Percentiles rank a stretch among this genome's conserved stretches.
Evolutionary conservation across 2,329 filamentous ascomycete genomes (phyloP).

Genomic region (Epichloe sibirici): DNA sequence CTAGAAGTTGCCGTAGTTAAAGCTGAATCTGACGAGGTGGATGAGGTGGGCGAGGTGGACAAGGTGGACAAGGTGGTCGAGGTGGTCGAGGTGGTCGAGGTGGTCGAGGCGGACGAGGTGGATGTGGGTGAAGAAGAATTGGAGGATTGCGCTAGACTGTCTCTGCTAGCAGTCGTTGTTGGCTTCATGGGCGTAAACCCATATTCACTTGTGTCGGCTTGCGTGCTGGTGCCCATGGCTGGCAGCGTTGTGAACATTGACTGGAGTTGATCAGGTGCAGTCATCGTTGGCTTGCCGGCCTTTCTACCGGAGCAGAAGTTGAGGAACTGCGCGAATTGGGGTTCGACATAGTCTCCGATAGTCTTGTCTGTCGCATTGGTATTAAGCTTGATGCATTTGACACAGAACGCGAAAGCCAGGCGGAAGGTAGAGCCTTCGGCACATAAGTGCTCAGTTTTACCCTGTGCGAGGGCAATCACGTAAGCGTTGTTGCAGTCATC

Average conservation of each 20-base stretch:
- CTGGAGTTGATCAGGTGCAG: slow-evolving; percentile 10
- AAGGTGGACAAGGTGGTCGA: neutral
- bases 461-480: slow-evolving; percentile 36
- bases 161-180: neutral
- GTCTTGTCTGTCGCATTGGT: slow-evolving; percentile 14
- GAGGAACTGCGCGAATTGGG: slow-evolving; percentile 31
- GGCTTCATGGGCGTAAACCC: slow-evolving; percentile 11
- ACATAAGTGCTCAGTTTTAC: slow-evolving; percentile 38
- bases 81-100: no score
- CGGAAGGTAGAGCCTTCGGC: slow-evolving; percentile 27
- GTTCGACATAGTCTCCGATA: slow-evolving; percentile 21
- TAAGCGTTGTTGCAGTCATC: slow-evolving; percentile 37
- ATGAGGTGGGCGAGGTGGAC: neutral
- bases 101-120: neutral
- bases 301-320: slow-evolving; percentile 28
- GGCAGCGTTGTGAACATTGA: slow-evolving; percentile 13
- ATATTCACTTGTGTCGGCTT: slow-evolving; percentile 13
- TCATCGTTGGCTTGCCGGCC: slow-evolving; percentile 9
- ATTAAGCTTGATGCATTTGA: slow-evolving; percentile 25
- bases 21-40: neutral
- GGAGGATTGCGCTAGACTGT: neutral
- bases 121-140: neutral
- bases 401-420: slow-evolving; percentile 24
- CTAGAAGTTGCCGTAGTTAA: neutral
- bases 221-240: slow-evolving; percentile 14